These are phyloP conservation scores for Phaeodactylum tricornutum DNA, from an alignment of 108 stramenopile species.

Conservation along the genomic window DNA sequence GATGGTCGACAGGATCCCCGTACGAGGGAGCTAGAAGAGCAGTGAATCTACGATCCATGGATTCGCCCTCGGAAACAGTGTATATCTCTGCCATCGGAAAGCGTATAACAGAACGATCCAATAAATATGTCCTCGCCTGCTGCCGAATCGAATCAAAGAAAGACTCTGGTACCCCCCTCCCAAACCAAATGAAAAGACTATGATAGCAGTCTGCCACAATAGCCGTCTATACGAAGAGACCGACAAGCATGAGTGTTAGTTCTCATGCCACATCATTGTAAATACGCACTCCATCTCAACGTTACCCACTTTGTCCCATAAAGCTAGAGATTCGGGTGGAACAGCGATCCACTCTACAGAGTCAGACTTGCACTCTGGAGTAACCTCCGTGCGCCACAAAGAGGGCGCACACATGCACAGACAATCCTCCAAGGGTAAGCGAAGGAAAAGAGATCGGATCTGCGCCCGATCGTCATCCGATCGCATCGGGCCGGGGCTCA, in stretches of 20 bases:
- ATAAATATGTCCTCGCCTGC: constrained; percentile 17
- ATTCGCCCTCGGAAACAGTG: constrained; percentile 39
- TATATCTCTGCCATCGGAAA: constrained; percentile 44
- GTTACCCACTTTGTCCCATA: constrained; percentile 39
- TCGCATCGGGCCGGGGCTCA: constrained; percentile 45
- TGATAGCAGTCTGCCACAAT: constrained; percentile 42
- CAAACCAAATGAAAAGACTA: constrained; percentile 39
- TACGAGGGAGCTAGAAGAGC: constrained; percentile 41
- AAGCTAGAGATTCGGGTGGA: constrained; percentile 30
- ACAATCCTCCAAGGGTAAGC: constrained; percentile 45
- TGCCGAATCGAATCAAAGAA: constrained; percentile 27
- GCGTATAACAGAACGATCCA: constrained; percentile 18
- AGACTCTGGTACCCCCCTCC: constrained; percentile 6
- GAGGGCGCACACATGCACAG: constrained; percentile 43
- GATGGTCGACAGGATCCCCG: constrained; percentile 8
- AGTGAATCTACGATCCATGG: constrained; percentile 52
- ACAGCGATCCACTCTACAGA: constrained; percentile 2
- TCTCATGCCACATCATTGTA: neutral
- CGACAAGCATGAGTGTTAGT: neutral
- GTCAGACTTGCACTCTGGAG: too few species aligned
- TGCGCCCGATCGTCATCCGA: constrained; percentile 47
- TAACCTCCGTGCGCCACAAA: constrained; percentile 44
- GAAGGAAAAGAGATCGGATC: constrained; percentile 33
- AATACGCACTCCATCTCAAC: neutral
- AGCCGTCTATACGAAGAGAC: constrained; percentile 19